Evolutionary conservation across 805 yeast species (phyloP).

Genomic region (Saccharomycopsis sp.): DNA sequence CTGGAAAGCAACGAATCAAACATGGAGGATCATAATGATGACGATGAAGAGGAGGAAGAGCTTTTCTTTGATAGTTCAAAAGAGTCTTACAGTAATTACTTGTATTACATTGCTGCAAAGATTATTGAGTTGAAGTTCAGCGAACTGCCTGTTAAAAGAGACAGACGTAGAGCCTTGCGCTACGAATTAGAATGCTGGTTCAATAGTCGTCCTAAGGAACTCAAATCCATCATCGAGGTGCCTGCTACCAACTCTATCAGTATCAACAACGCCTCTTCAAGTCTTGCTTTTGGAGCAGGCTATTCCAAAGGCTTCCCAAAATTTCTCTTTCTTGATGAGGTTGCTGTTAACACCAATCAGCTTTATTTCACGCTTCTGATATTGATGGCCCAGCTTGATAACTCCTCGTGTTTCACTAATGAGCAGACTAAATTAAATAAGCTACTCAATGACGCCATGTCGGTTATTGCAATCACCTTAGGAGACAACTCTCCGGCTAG

Average conservation of each 20-base stretch:
- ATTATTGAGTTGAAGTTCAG: not conserved
- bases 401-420: not conserved
- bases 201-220: not conserved
- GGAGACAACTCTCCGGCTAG: conserved; percentile 5
- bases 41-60: not conserved
- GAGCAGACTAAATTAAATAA: conserved; percentile 4
- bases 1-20: not conserved
- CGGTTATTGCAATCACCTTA: conserved; percentile 12
- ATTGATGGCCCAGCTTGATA: not conserved
- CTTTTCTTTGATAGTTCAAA: not conserved
- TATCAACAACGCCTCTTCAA: not conserved
- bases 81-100: not conserved
- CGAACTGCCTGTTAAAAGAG: not conserved
- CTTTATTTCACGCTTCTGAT: not conserved
- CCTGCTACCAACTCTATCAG: not conserved
- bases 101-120: not conserved
- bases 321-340: conserved; percentile 17
- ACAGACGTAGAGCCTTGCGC: not conserved
- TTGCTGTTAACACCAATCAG: conserved; percentile 3
- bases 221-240: not conserved
- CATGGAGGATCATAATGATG: not conserved
- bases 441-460: conserved; percentile 11
- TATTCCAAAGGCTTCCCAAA: conserved; percentile 7
- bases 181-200: not conserved
- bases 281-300: not conserved